These are phyloP conservation scores for Leishmania turanica DNA, from an alignment of 208 protist genomes.

Conservation along the genomic window DNA sequence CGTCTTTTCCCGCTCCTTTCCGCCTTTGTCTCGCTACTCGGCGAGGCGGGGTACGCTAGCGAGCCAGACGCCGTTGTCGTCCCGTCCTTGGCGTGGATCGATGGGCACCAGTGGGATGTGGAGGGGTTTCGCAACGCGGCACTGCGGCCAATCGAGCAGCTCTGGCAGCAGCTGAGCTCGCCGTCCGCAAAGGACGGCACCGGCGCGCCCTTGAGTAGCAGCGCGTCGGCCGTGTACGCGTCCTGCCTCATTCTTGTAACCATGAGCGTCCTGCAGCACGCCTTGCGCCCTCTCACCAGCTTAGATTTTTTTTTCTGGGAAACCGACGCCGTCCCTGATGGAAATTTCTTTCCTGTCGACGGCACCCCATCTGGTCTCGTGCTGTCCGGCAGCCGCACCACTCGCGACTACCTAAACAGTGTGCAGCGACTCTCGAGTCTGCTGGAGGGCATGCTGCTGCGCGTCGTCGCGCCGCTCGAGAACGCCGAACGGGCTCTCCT, in stretches of 20 bases:
- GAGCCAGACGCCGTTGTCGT: conserved; percentile 8
- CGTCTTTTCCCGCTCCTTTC: conserved; percentile 20
- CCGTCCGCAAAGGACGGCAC: background rate
- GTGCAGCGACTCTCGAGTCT: conserved; percentile 30
- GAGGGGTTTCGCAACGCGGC: conserved; percentile 23
- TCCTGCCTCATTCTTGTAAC: conserved; percentile 38
- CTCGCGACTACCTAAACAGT: conserved; percentile 52
- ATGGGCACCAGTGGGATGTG: conserved; percentile 19
- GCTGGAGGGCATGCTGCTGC: conserved; percentile 14
- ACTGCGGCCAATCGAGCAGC: conserved; percentile 19
- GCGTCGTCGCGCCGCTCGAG: conserved; percentile 18
- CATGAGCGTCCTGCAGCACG: conserved; percentile 46
- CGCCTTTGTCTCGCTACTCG: conserved; percentile 16
- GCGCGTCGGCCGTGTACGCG: conserved; percentile 25
- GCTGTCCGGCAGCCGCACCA: conserved; percentile 49
- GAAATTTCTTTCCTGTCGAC: conserved; percentile 49
- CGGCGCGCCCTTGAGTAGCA: background rate
- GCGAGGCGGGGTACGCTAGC: conserved; percentile 12
- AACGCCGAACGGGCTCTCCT: conserved; percentile 32
- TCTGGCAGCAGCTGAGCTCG: conserved; percentile 23
- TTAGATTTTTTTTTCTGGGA: conserved; percentile 56
- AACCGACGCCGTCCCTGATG: conserved; percentile 44
- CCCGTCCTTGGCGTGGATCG: conserved; percentile 29
- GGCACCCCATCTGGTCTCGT: conserved; percentile 10
- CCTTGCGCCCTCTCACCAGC: conserved; percentile 48